phyloP scores from a whole-genome alignment of 495 filamentous ascomycete species.

The Annulohypoxylon bovei region DNA sequence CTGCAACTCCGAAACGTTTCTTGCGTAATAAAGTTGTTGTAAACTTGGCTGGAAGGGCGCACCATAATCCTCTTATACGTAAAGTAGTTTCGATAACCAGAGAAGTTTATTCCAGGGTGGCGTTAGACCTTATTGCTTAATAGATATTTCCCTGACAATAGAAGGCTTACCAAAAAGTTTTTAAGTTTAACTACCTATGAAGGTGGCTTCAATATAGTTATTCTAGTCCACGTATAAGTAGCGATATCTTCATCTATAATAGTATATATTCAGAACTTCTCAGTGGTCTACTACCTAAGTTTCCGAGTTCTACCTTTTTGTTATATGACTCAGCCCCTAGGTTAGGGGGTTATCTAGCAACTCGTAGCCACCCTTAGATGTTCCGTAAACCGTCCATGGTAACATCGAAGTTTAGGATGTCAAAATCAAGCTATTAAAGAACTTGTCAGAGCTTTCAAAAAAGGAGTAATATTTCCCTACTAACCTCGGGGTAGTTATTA shows the following conservation, averaged over 20 bases:
- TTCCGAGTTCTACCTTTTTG: background rate
- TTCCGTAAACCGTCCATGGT: background rate
- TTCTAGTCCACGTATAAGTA: no score
- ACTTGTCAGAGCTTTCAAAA: background rate
- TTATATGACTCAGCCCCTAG: background rate
- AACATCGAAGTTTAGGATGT: constrained; percentile 9
- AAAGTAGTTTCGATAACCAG: background rate
- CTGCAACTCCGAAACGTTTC: background rate
- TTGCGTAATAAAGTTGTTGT: background rate
- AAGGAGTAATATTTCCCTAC: background rate
- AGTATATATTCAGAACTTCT: no score
- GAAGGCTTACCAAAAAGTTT: background rate
- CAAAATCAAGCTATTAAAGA: background rate
- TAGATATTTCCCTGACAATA: background rate
- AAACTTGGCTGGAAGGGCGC: background rate
- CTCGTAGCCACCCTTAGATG: background rate
- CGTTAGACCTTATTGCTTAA: background rate
- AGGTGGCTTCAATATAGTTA: background rate
- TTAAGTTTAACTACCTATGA: background rate
- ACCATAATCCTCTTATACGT: background rate
- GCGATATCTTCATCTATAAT: background rate
- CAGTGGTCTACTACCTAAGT: background rate
- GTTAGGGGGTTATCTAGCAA: background rate
- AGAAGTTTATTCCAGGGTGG: background rate
- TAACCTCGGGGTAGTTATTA: constrained; percentile 8